Percentiles rank a stretch among this genome's conserved stretches.
Evolutionary conservation across 2,329 filamentous ascomycete species (phyloP).

Genomic region (Pseudogymnoascus sp.): DNA sequence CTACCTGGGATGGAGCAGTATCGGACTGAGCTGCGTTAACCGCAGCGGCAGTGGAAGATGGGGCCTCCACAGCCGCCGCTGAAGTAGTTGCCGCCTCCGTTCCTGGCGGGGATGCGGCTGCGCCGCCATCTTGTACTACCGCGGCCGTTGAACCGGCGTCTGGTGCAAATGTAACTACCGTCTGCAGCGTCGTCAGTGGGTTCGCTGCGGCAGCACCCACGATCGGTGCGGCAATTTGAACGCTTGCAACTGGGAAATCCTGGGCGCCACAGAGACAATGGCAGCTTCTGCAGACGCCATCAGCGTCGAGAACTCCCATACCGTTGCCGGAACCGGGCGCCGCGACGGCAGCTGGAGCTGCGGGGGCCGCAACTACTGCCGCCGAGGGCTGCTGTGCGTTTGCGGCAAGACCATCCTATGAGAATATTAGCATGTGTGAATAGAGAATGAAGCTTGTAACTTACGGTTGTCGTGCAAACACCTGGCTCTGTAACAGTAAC

Average conservation of each 20-base stretch:
- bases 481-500: not conserved
- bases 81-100: not conserved
- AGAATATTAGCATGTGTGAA: not conserved
- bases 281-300: not conserved
- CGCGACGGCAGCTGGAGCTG: not conserved
- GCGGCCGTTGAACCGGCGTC: conserved; percentile 4
- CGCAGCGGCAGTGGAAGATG: not conserved
- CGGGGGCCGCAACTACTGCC: not conserved
- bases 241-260: not conserved
- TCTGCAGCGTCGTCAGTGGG: conserved; percentile 9
- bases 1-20: not conserved
- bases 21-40: not conserved
- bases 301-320: not conserved
- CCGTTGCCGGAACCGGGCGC: not conserved
- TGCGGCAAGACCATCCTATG: not conserved
- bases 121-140: not conserved
- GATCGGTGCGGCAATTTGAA: not conserved
- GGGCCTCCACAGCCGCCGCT: not conserved
- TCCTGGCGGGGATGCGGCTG: not conserved
- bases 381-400: not conserved
- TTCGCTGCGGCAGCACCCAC: not conserved
- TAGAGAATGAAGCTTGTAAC: not conserved
- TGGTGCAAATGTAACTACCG: conserved; percentile 6
- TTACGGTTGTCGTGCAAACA: not conserved
- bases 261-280: not conserved